Evolutionary conservation across 2,329 filamentous ascomycete genomes (phyloP).

Genomic region (Lachnellula suecica): DNA sequence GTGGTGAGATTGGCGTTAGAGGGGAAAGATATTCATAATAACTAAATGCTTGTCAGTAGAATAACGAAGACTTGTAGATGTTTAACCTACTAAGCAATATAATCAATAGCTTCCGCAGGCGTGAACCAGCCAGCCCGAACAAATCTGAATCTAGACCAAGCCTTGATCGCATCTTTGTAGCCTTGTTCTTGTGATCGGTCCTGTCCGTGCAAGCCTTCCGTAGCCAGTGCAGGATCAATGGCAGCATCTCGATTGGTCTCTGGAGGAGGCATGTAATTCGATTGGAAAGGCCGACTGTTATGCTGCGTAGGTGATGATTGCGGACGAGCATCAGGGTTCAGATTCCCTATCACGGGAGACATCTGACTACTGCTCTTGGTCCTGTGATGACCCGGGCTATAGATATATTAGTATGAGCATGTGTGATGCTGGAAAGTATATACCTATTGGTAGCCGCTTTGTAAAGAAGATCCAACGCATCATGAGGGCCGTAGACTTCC

Average conservation of each 20-base stretch:
- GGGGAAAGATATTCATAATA: conserved; percentile 92
- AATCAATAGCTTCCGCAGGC: conserved; percentile 86
- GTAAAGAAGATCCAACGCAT: conserved; percentile 87
- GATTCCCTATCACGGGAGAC: conserved; percentile 24
- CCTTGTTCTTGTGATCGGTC: conserved; percentile 46
- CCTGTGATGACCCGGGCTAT: conserved; percentile 34
- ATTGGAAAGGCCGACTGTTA: conserved; percentile 20
- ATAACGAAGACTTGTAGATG: neutral
- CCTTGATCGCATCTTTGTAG: conserved; percentile 70
- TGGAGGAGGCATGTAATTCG: conserved; percentile 20
- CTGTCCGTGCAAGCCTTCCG: conserved; percentile 9
- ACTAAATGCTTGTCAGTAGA: conserved; percentile 41
- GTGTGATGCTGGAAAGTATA: conserved; percentile 38
- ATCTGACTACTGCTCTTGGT: conserved; percentile 24
- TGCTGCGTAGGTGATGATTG: conserved; percentile 19
- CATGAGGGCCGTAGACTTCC: conserved; percentile 86
- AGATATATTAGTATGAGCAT: conserved; percentile 46
- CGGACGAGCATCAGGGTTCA: conserved; percentile 11
- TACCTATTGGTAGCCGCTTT: conserved; percentile 73
- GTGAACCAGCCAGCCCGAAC: conserved; percentile 98
- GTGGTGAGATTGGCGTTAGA: conserved; percentile 88
- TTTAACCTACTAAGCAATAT: conserved; percentile 78
- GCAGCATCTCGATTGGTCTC: conserved; percentile 19
- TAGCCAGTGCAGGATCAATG: conserved; percentile 30
- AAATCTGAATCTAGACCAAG: conserved; percentile 92